These are phyloP conservation scores for Pleoardoris graminearum DNA, from an alignment of 2,329 filamentous ascomycete species.

Conservation along the genomic window DNA sequence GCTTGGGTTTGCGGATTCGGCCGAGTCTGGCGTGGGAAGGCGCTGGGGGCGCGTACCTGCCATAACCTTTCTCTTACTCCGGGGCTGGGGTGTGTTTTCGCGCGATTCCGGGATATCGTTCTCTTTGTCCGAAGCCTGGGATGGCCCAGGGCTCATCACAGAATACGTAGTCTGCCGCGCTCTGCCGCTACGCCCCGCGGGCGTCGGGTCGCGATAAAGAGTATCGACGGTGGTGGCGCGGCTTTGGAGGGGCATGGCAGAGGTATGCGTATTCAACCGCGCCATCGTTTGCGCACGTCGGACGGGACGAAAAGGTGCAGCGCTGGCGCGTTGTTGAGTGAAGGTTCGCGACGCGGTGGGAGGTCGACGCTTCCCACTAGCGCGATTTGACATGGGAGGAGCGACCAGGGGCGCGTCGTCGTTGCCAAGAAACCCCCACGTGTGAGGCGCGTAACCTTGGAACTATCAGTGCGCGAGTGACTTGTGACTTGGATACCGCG, in stretches of 20 bases:
- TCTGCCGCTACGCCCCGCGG: slow-evolving; percentile 9
- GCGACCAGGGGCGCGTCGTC: slow-evolving; percentile 12
- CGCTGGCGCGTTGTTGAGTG: background rate
- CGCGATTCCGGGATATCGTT: slow-evolving; percentile 42
- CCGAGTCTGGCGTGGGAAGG: slow-evolving; percentile 47
- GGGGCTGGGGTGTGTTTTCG: slow-evolving; percentile 29
- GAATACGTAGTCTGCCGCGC: slow-evolving; percentile 35
- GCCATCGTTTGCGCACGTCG: slow-evolving; percentile 32
- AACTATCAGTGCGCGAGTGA: slow-evolving; percentile 13
- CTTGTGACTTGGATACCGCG: slow-evolving; percentile 6
- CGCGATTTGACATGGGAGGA: slow-evolving; percentile 20
- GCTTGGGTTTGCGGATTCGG: slow-evolving; percentile 32
- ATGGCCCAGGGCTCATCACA: slow-evolving; percentile 37
- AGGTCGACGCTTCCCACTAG: background rate
- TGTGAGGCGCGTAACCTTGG: slow-evolving; percentile 26
- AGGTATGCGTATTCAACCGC: slow-evolving; percentile 40
- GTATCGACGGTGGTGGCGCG: slow-evolving; percentile 39
- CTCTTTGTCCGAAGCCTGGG: slow-evolving; percentile 51
- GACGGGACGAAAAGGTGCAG: background rate
- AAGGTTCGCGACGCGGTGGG: background rate
- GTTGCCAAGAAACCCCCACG: slow-evolving; percentile 28
- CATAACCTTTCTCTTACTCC: slow-evolving; percentile 52
- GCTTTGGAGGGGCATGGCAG: slow-evolving; percentile 33
- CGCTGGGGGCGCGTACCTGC: slow-evolving; percentile 23
- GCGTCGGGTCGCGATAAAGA: slow-evolving; percentile 45